A percentile compares a stretch with the other conserved stretches of the same genome.
phyloP scores from a whole-genome alignment of 2,329 filamentous ascomycete species.

The Talaromyces marneffei region DNA sequence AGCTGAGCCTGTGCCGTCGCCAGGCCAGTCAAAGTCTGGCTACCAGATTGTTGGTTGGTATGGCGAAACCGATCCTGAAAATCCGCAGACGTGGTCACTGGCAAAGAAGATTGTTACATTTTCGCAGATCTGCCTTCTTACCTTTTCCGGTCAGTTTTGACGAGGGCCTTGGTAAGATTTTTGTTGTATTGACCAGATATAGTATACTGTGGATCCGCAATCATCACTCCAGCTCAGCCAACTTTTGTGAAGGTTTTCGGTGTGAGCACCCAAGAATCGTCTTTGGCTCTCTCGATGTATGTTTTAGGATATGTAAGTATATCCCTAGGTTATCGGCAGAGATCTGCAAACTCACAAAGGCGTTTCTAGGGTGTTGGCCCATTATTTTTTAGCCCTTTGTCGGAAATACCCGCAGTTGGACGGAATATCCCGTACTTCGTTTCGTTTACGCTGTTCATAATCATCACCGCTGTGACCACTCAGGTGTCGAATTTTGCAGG shows the following conservation, averaged over 20 bases:
- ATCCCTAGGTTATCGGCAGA: too few relatives aligned
- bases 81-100: slow-evolving; percentile 22
- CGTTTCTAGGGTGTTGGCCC: slow-evolving; percentile 53
- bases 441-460: slow-evolving; percentile 63
- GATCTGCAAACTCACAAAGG: background rate
- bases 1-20: too few relatives aligned
- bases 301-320: background rate
- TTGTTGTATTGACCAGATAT: slow-evolving; percentile 20
- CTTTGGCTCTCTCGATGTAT: slow-evolving; percentile 18
- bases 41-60: slow-evolving; percentile 24
- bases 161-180: too few relatives aligned
- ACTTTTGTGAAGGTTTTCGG: too few relatives aligned
- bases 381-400: slow-evolving; percentile 60
- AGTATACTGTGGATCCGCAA: slow-evolving; percentile 2
- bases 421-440: slow-evolving; percentile 63
- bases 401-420: slow-evolving; percentile 61
- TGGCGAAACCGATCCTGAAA: slow-evolving; percentile 21
- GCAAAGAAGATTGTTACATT: slow-evolving; percentile 20
- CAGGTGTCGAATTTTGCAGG: slow-evolving; percentile 59
- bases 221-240: too few relatives aligned
- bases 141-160: too few relatives aligned
- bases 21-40: too few relatives aligned
- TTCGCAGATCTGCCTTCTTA: background rate
- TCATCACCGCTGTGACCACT: slow-evolving; percentile 60
- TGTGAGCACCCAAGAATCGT: too few relatives aligned